Percentiles rank a stretch among this genome's conserved stretches.
Conservation (phyloP, 179 eudicot species). For the Camellia oleifera region DNA sequence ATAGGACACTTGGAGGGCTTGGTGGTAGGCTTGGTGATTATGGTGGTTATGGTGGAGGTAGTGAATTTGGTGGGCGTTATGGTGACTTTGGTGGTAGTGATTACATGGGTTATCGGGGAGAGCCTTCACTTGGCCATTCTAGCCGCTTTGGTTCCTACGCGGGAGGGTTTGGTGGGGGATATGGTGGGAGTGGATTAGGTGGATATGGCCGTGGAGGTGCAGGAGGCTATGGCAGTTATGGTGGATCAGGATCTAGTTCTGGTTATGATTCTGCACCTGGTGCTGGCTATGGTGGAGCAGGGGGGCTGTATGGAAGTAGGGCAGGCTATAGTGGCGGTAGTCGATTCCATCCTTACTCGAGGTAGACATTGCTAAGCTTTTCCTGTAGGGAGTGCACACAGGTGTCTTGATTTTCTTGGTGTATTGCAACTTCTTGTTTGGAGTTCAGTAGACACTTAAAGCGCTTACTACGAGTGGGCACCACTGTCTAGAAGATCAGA, state of each 20-base stretch:
- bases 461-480: conserved; percentile 29
- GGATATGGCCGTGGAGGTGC: conserved; percentile 51
- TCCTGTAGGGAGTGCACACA: conserved; percentile 26
- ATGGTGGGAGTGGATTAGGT: conserved; percentile 55
- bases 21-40: conserved; percentile 70
- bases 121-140: conserved; percentile 59
- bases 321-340: conserved; percentile 79
- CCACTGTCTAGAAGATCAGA: conserved; percentile 28
- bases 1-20: conserved; percentile 62
- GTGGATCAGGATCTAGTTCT: conserved; percentile 51
- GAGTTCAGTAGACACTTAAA: conserved; percentile 15
- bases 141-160: conserved; percentile 63
- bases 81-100: conserved; percentile 59
- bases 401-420: conserved; percentile 15
- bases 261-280: conserved; percentile 59
- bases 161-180: conserved; percentile 59
- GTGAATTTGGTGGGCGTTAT: conserved; percentile 56
- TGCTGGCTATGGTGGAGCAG: conserved; percentile 55
- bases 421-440: conserved; percentile 19
- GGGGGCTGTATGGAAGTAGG: conserved; percentile 72
- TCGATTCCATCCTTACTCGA: conserved; percentile 80
- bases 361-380: conserved; percentile 46
- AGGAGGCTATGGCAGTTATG: conserved; percentile 55
- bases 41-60: conserved; percentile 59
- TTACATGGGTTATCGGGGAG: conserved; percentile 62